These are phyloP conservation scores for Alternaria sp. DNA, from an alignment of 2,329 filamentous ascomycete genomes.

Conservation along the genomic window DNA sequence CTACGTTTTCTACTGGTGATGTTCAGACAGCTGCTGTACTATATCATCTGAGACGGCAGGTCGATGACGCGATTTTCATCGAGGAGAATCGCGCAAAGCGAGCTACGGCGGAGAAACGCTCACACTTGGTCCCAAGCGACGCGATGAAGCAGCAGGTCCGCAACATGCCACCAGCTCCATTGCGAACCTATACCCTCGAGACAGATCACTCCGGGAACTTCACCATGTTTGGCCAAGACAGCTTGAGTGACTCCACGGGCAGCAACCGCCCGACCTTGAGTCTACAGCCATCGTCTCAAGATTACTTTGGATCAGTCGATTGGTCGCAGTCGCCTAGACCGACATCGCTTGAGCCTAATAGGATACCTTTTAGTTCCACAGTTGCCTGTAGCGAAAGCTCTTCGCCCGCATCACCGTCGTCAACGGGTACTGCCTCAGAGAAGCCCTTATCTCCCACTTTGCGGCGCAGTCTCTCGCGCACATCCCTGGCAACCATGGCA, in stretches of 20 bases:
- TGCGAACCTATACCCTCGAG: constrained; percentile 35
- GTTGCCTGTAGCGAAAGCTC: constrained; percentile 20
- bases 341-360: background rate
- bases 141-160: constrained; percentile 35
- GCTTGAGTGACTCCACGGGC: constrained; percentile 17
- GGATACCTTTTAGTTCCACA: constrained; percentile 31
- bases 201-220: constrained; percentile 29
- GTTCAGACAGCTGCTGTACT: constrained; percentile 34
- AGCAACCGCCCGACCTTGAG: constrained; percentile 20
- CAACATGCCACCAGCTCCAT: constrained; percentile 32
- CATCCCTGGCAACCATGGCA: constrained; percentile 31
- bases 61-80: constrained; percentile 40
- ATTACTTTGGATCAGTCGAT: constrained; percentile 22
- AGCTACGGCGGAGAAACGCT: constrained; percentile 27
- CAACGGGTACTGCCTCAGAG: constrained; percentile 30
- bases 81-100: constrained; percentile 42
- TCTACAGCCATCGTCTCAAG: constrained; percentile 17
- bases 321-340: constrained; percentile 21
- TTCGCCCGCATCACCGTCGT: constrained; percentile 17
- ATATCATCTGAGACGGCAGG: constrained; percentile 34
- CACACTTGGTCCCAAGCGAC: constrained; percentile 38
- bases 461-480: constrained; percentile 22
- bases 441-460: constrained; percentile 14
- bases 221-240: constrained; percentile 16
- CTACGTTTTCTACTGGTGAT: constrained; percentile 23